Base-by-base conservation (phyloP, 306 rosid species). In the Gleditsia sinensis region DNA sequence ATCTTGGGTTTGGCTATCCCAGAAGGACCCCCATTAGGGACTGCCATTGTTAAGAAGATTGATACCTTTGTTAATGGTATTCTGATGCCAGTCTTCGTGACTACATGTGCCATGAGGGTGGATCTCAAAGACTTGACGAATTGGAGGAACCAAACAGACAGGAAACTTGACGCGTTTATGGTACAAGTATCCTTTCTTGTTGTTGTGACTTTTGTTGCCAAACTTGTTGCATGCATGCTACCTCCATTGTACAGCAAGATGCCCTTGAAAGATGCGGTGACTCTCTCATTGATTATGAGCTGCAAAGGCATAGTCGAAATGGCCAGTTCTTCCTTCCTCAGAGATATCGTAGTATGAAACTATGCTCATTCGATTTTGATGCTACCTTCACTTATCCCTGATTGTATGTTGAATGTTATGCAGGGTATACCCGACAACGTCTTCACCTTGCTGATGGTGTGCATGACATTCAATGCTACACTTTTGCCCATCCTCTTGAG, bases 21-120 rank as follows among this genome's bases (percentile, higher is more conserved):
- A 0, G 90, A 76, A 6, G 93, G 92, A 17, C 97, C 92, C 0
- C 97, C 97, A 0, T 45, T 92, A 5, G 96, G 98, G 57, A 72
- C 92, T 0, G 82, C 90, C 1, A 53, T 92, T 5, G 80, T 82
- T 3, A 82, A 73, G 11, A 92, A 83, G 77, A 72, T 92, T 6
- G 98, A 92, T 4, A 69, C 81, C 27, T 58, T 90, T 36, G 78
- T 77, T 4, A 77, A 73, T 3, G 76, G 78, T 10, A 59, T 90
- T 28, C 71, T 92, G 0, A 42, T 88, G 78, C 98, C 98, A 0
- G 5, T 88, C 3, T 88, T 88, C 34, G 89, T 80, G n/a, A 80
- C 89, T 19, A 74, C 83, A 0, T 49, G 81, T 75, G 78, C 80
- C 28, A 78, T 89, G 76, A 88, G 83, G 82, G 90, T 81, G 2